Evolutionary conservation across 2,329 filamentous ascomycete genomes (phyloP), one percentile per base, ranked within the genome.

Genomic region (Paraphoma sp.): DNA sequence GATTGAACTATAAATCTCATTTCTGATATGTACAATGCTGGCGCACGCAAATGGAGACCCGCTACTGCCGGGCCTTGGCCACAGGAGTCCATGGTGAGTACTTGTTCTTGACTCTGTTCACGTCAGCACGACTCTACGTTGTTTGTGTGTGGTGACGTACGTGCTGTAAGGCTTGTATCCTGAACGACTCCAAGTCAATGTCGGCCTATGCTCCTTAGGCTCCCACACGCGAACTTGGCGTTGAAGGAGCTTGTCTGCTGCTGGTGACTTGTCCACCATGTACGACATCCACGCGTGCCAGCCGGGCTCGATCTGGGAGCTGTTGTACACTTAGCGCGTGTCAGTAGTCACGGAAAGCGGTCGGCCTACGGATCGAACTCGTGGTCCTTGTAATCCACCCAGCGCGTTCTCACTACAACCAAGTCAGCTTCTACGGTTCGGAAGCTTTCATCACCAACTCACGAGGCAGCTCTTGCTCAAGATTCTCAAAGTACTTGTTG

Each of bases 251-350:
- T 88, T 81, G 76, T 99, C 95, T 72, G 89, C 79, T 38, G 83
- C 86, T 1, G 95, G 95, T 38, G 94, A 88, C 79, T 91, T 90
- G 79, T 98, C 93, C 70, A 97, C 89, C 80, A 88, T 82, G 81
- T 99, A 98, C 65, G 92, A 92, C 69, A 99, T 93, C 95, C 95
- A 99, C 30, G 91, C 92, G 81, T 98, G 95, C 95, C 95, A 99
- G 79, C 94, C 91, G 48, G 94, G 93, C 80, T 98, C 94, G 70
- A 97, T 91, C 52, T 97, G 92, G 56, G 87, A 86, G 60, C 88
- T 90, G 64, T 57, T 41, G 45, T 67, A 72, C 18, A 3, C 68
- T 86, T 78, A 80, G 77, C 59, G 16, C 17, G 36, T 5, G 45
- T n/a, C 33, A 29, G 30, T 11, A 33, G 41, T 6, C 29, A 14